A percentile compares a stretch with the other conserved stretches of the same genome.
Conservation (phyloP, 805 yeast genomes). For the Yarrowia sp. region DNA sequence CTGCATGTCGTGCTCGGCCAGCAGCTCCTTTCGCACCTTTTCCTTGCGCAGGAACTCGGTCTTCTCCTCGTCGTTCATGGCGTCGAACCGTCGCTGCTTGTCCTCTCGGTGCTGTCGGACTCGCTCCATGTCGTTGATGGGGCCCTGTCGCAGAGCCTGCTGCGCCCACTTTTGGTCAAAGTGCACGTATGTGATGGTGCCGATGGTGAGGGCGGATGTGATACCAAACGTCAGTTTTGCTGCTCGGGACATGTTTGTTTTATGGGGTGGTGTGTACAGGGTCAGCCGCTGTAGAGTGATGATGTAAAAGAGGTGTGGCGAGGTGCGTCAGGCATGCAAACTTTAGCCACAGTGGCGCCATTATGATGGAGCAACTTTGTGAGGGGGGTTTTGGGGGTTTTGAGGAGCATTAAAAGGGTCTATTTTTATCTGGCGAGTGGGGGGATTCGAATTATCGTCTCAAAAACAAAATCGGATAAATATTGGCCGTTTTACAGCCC, state of each 20-base stretch:
- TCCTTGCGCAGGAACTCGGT: constrained; percentile 17
- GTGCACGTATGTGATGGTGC: constrained; percentile 12
- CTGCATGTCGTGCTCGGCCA: constrained; percentile 23
- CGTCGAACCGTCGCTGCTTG: neutral
- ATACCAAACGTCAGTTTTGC: constrained; percentile 25
- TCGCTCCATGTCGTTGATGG: constrained; percentile 19
- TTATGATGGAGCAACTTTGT: neutral
- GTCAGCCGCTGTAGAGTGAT: neutral
- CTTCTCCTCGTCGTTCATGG: constrained; percentile 20
- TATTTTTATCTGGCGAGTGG: too few species aligned
- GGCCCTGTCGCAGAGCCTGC: constrained; percentile 23
- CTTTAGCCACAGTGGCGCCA: constrained; percentile 22
- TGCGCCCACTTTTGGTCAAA: constrained; percentile 23
- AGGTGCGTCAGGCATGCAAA: constrained; percentile 1
- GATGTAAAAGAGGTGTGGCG: constrained; percentile 17
- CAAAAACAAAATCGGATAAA: too few species aligned
- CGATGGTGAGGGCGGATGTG: constrained; percentile 3
- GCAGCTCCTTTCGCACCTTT: constrained; percentile 20
- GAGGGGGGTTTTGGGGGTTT: too few species aligned
- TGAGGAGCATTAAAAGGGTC: too few species aligned
- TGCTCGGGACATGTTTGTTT: constrained; percentile 12
- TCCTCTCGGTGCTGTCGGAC: neutral
- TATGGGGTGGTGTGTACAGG: neutral
- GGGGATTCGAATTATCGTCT: too few species aligned
- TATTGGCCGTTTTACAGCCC: neutral